These are phyloP conservation scores for Dictyostelium discoideum DNA, from an alignment of 78 protist species.

Conservation along the genomic window dicty_2.7 NC_007089.4:818501-819000, in stretches of 20 bases:
- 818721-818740: neutral
- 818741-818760: constrained; percentile 2
- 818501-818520: neutral
- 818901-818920: neutral
- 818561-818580: neutral
- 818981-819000: neutral
- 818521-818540: neutral
- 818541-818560: neutral
- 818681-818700: neutral
- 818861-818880: neutral
- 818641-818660: neutral
- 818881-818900: neutral
- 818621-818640: neutral
- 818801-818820: neutral
- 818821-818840: neutral
- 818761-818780: neutral
- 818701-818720: neutral
- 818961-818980: neutral
- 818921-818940: neutral
- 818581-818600: neutral
- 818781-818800: neutral
- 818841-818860: neutral
- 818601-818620: constrained; percentile 5
- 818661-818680: neutral
- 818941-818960: neutral